Conservation (phyloP, 352 stramenopile species). For the Elongisporangium anandrum region DNA sequence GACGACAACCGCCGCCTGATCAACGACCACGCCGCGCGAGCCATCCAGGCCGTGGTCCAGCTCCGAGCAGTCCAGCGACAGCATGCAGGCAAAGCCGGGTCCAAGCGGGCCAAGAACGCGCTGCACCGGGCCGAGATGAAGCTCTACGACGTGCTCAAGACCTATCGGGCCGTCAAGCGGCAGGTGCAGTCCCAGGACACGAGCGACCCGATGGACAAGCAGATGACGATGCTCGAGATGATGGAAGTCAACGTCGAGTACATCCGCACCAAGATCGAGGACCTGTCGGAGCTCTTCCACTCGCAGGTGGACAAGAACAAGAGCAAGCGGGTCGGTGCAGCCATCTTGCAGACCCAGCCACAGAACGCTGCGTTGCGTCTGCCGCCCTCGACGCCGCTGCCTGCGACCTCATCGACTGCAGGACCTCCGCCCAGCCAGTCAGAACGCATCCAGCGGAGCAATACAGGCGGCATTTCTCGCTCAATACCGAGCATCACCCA, state of each 20-base stretch:
- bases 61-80: slow-evolving; percentile 41
- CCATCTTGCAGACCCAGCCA: not conserved
- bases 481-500: not conserved
- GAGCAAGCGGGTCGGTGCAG: slow-evolving; percentile 3
- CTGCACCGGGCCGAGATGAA: slow-evolving; percentile 46
- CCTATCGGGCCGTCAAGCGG: slow-evolving; percentile 56
- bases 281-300: slow-evolving; percentile 49
- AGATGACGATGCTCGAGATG: slow-evolving; percentile 85
- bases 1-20: slow-evolving; percentile 58
- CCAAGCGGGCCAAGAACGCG: slow-evolving; percentile 1
- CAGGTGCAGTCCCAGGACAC: slow-evolving; percentile 60
- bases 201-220: slow-evolving; percentile 73
- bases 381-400: not conserved
- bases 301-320: slow-evolving; percentile 18
- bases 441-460: not conserved
- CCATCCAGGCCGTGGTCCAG: slow-evolving; percentile 62
- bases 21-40: slow-evolving; percentile 49
- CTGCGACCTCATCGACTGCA: not conserved
- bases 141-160: slow-evolving; percentile 50
- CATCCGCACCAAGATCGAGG: slow-evolving; percentile 76
- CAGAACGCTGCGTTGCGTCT: not conserved
- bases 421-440: not conserved
- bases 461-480: not conserved
- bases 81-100: slow-evolving; percentile 3
- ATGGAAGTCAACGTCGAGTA: slow-evolving; percentile 85